These are phyloP conservation scores for Dipodascopsis uninucleata DNA, from an alignment of 805 yeast genomes.

Conservation along the genomic window DNA sequence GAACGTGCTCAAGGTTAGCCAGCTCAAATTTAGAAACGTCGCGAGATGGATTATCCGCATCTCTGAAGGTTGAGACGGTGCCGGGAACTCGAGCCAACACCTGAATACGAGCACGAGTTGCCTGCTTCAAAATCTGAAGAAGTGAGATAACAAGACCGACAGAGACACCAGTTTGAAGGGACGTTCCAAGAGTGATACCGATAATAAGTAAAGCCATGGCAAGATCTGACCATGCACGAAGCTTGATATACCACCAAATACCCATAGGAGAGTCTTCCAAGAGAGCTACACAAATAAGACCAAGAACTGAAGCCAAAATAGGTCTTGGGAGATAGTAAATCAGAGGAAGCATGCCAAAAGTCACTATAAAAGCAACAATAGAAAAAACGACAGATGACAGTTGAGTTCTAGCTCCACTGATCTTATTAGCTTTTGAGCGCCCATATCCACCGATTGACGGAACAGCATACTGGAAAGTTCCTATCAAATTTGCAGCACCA, in stretches of 20 bases:
- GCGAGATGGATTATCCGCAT: conserved; percentile 51
- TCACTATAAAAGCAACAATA: conserved; percentile 61
- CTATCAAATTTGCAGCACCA: conserved; percentile 67
- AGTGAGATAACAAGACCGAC: conserved; percentile 82
- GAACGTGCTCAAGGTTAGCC: conserved; percentile 48
- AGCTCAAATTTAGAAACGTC: conserved; percentile 37
- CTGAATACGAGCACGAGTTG: conserved; percentile 79
- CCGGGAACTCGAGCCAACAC: conserved; percentile 68
- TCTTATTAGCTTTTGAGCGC: conserved; percentile 80
- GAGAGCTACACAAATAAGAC: conserved; percentile 69
- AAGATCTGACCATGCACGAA: conserved; percentile 75
- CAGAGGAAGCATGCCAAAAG: conserved; percentile 54
- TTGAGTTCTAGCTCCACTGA: conserved; percentile 84
- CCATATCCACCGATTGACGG: conserved; percentile 98
- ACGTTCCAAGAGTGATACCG: conserved; percentile 59
- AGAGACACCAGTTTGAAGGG: conserved; percentile 85
- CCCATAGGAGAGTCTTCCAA: conserved; percentile 84
- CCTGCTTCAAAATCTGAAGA: conserved; percentile 71
- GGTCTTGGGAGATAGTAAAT: conserved; percentile 76
- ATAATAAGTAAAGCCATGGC: conserved; percentile 64
- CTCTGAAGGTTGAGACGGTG: conserved; percentile 51
- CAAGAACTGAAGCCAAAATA: conserved; percentile 73
- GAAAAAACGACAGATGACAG: conserved; percentile 83
- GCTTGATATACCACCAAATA: conserved; percentile 63
- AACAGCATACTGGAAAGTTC: conserved; percentile 55